Base-by-base conservation (phyloP, 192 early-diverging fungal species). In the Coemansia sp. region DNA sequence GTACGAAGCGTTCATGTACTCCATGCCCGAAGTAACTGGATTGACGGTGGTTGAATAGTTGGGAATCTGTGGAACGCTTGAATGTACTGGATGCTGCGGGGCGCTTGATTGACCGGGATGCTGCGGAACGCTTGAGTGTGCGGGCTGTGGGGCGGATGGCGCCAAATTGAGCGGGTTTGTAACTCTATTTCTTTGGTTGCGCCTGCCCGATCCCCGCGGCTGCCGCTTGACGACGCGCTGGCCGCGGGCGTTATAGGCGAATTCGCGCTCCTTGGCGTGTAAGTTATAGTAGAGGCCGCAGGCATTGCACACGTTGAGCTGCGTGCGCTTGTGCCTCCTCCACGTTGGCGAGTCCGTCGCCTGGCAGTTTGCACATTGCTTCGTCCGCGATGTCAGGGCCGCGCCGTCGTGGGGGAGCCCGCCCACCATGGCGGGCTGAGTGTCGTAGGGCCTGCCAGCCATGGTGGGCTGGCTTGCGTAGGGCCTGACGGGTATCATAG, bases 241-340 rank as follows among this genome's bases (percentile, higher is more conserved):
- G 10, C 76, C 76, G 0, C 60, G 41, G 1, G 67, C 10, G 21
- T 73, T 73, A 3, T 40, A 2, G 0, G 19, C 48, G 35, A 68
- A 67, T 45, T 63, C 48, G 34, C 76, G 71, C 11, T 69, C 29
- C 21, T 29, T 39, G 2, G 35, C 17, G n/a, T 78, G 70, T 50
- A 73, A 21, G 33, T 69, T 66, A 59, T 37, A 64, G 16, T 73
- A 73, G 50, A 78, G 64, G 0, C 76, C 76, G 13, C 76, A 78
- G 2, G 76, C 70, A 41, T 78, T 78, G 53, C 76, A 78, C 24
- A 78, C 64, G 9, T 45, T 31, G 2, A 4, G 7, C 1, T 66
- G 53, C 6, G 36, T 69, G 0, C 1, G 3, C 34, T 11, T 27
- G 36, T 73, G 70, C 17, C 76, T 39, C 5, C 76, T 57, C 76